A percentile compares a stretch with the other conserved stretches of the same genome.
phyloP scores from a whole-genome alignment of 768 basidiomycete genomes.

The Amanita rubescens region DNA sequence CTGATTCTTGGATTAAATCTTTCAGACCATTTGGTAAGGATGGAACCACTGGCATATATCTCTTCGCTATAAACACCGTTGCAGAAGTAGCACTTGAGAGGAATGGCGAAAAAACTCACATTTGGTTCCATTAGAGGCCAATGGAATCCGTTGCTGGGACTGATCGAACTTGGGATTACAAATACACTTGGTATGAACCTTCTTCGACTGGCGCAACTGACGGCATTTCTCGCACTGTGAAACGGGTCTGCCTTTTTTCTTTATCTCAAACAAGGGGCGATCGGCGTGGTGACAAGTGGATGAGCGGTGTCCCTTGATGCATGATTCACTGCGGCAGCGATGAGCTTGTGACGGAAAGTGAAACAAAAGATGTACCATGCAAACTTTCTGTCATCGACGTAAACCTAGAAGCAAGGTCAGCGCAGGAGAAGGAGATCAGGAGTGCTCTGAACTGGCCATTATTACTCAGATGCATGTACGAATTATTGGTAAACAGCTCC shows the following conservation, averaged over 20 bases:
- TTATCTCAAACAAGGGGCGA: constrained; percentile 86
- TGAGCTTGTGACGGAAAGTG: constrained; percentile 1
- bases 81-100: background rate
- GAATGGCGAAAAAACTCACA: constrained; percentile 22
- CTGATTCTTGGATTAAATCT: constrained; percentile 37
- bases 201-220: constrained; percentile 71
- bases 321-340: constrained; percentile 58
- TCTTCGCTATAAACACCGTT: constrained; percentile 35
- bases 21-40: constrained; percentile 69
- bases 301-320: constrained; percentile 92
- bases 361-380: constrained; percentile 51
- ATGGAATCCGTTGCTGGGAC: constrained; percentile 23
- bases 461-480: constrained; percentile 2
- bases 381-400: constrained; percentile 66
- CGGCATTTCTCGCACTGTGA: constrained; percentile 87
- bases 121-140: constrained; percentile 32
- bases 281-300: constrained; percentile 83
- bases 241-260: constrained; percentile 88
- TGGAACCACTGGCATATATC: constrained; percentile 66
- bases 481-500: too few species aligned
- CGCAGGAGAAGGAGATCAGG: background rate
- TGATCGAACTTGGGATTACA: constrained; percentile 42
- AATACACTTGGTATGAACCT: constrained; percentile 76
- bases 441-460: constrained; percentile 12
- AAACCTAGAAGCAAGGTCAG: constrained; percentile 38